A percentile compares a stretch with the other conserved stretches of the same genome.
These are phyloP conservation scores for Globisporangium camurandrum DNA, from an alignment of 352 stramenopile species.

Conservation along the genomic window DNA sequence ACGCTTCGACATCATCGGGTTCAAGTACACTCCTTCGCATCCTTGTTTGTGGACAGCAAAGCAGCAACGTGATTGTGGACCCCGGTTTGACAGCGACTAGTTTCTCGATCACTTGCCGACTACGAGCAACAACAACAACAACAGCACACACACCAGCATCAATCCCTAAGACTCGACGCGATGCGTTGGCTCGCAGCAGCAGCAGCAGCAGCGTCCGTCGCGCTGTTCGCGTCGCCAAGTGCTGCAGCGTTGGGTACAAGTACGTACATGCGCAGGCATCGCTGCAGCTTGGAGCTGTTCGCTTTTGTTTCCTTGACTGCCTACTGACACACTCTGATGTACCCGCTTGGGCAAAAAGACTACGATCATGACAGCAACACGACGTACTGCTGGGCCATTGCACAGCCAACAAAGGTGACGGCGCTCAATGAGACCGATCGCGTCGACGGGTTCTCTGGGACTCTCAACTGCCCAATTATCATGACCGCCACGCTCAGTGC, in stretches of 20 bases:
- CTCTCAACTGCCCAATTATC: slow-evolving; percentile 28
- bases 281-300: no score
- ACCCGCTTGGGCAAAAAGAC: slow-evolving; percentile 9
- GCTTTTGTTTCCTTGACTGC: no score
- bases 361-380: slow-evolving; percentile 29
- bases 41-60: no score
- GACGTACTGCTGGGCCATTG: slow-evolving; percentile 56
- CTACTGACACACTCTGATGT: neutral
- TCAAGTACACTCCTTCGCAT: no score
- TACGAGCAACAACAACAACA: neutral
- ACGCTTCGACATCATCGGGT: no score
- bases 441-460: slow-evolving; percentile 24
- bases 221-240: neutral
- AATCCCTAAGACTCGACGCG: neutral
- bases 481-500: slow-evolving; percentile 29
- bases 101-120: no score
- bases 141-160: neutral
- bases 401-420: slow-evolving; percentile 23
- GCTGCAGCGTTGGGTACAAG: neutral
- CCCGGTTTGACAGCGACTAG: no score
- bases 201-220: neutral
- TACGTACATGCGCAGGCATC: no score
- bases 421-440: slow-evolving; percentile 39
- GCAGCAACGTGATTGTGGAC: no score
- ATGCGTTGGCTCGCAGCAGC: neutral